Conservation (phyloP, 225 moss, liverwort and hornwort species). For the Climacium dendroides region DNA sequence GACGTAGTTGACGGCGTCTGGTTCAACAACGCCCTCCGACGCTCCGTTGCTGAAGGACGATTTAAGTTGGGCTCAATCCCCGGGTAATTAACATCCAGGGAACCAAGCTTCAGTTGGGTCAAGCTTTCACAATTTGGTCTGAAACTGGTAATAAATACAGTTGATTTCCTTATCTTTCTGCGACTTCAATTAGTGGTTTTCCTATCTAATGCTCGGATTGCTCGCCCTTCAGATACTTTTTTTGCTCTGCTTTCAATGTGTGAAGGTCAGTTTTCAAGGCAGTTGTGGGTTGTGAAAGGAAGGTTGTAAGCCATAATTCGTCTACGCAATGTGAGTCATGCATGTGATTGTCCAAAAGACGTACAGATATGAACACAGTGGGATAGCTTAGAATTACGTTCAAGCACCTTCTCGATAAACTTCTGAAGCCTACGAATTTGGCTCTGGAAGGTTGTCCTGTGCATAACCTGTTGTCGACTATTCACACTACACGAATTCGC, state of each 20-base stretch:
- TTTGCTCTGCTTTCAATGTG: neutral
- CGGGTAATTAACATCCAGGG: neutral
- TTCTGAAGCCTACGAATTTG: neutral
- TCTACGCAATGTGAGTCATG: neutral
- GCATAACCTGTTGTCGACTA: neutral
- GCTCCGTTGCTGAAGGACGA: slow-evolving; percentile 39
- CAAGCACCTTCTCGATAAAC: neutral
- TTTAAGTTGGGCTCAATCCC: neutral
- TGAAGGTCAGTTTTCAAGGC: neutral
- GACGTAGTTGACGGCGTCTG: slow-evolving; percentile 25
- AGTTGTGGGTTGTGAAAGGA: neutral
- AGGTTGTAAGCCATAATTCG: neutral
- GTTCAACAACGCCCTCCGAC: slow-evolving; percentile 33
- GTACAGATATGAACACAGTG: neutral
- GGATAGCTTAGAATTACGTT: neutral
- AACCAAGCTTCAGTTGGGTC: neutral
- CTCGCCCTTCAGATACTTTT: neutral
- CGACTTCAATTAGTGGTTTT: neutral
- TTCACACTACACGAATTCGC: neutral
- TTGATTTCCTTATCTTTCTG: neutral
- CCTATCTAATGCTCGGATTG: neutral
- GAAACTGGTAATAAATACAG: no score
- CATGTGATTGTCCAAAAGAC: neutral
- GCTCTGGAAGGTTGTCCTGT: neutral
- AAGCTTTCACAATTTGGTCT: neutral